phyloP scores from a whole-genome alignment of 2,329 filamentous ascomycete species.

The Penicillium brevicompactum region DNA sequence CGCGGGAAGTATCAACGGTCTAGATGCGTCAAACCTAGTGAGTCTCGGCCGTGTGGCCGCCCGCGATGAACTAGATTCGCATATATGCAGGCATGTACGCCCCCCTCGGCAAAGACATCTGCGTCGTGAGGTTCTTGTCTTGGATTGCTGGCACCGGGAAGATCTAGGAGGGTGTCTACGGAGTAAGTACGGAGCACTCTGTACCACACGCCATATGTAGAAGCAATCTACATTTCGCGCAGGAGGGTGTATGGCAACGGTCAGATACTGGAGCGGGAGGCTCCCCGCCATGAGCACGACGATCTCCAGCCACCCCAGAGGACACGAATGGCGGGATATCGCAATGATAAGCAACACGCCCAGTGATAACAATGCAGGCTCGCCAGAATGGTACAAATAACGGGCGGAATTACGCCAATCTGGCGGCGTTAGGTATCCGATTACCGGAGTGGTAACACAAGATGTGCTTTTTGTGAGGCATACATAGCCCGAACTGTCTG shows the following conservation, averaged over 20 bases:
- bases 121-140: not conserved
- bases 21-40: not conserved
- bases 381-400: not conserved
- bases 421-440: not conserved
- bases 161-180: too few relatives aligned
- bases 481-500: not conserved
- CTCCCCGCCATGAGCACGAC: not conserved
- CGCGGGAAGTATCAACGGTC: not conserved
- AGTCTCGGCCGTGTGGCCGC: not conserved
- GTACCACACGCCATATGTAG: not conserved
- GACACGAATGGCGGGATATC: too few relatives aligned
- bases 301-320: not conserved
- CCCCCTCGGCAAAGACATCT: not conserved
- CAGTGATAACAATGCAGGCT: not conserved
- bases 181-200: not conserved
- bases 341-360: not conserved
- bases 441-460: not conserved
- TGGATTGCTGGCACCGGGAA: too few relatives aligned
- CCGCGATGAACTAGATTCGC: not conserved
- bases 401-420: not conserved
- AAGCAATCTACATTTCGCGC: not conserved
- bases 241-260: not conserved
- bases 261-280: not conserved
- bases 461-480: not conserved
- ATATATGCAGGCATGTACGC: not conserved